Evolutionary conservation across 495 filamentous ascomycete species (phyloP).

Genomic region (Echria macrotheca): DNA sequence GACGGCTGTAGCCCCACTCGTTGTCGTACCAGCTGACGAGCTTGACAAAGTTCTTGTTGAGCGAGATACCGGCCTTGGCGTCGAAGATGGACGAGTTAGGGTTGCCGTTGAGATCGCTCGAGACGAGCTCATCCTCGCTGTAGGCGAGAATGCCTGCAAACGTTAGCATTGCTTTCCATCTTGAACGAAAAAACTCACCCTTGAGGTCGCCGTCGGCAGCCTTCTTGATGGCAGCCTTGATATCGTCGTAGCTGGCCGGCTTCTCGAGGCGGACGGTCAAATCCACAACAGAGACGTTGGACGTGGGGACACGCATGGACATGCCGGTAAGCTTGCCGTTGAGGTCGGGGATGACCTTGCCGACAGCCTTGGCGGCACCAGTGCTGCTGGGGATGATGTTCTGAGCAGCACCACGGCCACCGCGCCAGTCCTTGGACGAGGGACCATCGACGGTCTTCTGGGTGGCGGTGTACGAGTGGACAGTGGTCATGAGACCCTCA

Average conservation of each 20-base stretch:
- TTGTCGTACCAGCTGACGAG: slow-evolving; percentile 96
- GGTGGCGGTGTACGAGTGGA: slow-evolving; percentile 99
- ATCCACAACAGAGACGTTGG: slow-evolving; percentile 99
- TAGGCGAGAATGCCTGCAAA: slow-evolving; percentile 75
- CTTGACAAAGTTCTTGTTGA: slow-evolving; percentile 99
- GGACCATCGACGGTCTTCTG: slow-evolving; percentile 99
- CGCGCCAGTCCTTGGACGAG: slow-evolving; percentile 98
- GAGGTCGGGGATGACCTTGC: slow-evolving; percentile 94
- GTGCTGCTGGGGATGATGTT: slow-evolving; percentile 99
- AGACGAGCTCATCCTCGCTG: slow-evolving; percentile 97
- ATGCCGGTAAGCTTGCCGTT: slow-evolving; percentile 99
- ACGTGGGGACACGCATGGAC: slow-evolving; percentile 96
- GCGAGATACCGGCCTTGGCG: slow-evolving; percentile 96
- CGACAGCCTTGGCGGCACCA: slow-evolving; percentile 98
- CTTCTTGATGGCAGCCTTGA: slow-evolving; percentile 88
- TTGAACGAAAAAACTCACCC: slow-evolving; percentile 49
- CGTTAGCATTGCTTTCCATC: slow-evolving; percentile 28
- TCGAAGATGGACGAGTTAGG: slow-evolving; percentile 95
- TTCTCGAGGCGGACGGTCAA: slow-evolving; percentile 93
- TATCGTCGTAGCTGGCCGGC: slow-evolving; percentile 80
- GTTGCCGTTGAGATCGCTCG: slow-evolving; percentile 88
- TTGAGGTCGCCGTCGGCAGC: slow-evolving; percentile 79
- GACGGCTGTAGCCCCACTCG: slow-evolving; percentile 89
- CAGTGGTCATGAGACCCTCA: slow-evolving; percentile 99
- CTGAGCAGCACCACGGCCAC: slow-evolving; percentile 95